These are phyloP conservation scores for Zymoseptoria brevis DNA, from an alignment of 2,329 filamentous ascomycete species.

Conservation along the genomic window DNA sequence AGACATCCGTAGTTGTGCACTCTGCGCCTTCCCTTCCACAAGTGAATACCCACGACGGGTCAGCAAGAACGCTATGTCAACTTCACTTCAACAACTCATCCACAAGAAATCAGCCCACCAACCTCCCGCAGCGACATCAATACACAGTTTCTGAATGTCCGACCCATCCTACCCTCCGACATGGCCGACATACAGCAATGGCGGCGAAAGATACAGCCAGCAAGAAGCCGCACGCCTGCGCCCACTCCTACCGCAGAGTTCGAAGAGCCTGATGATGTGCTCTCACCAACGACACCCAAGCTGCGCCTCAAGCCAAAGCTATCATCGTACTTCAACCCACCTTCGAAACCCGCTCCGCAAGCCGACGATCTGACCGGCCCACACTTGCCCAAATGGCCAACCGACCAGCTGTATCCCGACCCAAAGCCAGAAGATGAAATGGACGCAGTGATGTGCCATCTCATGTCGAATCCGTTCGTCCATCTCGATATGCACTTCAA, in stretches of 20 bases:
- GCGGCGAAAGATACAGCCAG: conserved; percentile 30
- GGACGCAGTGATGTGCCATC: conserved; percentile 25
- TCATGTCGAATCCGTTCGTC: conserved; percentile 25
- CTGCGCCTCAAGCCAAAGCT: conserved; percentile 33
- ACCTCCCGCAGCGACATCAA: not conserved
- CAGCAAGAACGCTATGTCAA: conserved; percentile 1
- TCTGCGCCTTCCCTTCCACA: not conserved
- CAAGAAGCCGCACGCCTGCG: conserved; percentile 23
- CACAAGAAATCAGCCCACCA: not conserved
- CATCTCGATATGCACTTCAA: conserved; percentile 28
- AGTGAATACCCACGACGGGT: not conserved
- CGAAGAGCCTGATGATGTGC: conserved; percentile 26
- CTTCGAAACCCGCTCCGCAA: conserved; percentile 12
- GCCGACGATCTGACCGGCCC: conserved; percentile 16
- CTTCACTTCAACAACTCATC: conserved; percentile 1
- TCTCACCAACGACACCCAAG: conserved; percentile 26
- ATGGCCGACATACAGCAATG: conserved; percentile 32
- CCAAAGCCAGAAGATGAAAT: conserved; percentile 25
- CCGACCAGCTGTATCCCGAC: conserved; percentile 20
- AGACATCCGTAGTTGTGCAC: not conserved
- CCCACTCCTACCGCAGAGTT: conserved; percentile 13
- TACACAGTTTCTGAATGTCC: not conserved
- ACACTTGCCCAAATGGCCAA: conserved; percentile 22
- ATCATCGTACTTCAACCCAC: conserved; percentile 32
- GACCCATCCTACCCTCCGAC: not conserved